Percentiles rank a stretch among this genome's conserved stretches.
Evolutionary conservation across 805 yeast genomes (phyloP).

Genomic region (Myxozyma neotropica): DNA sequence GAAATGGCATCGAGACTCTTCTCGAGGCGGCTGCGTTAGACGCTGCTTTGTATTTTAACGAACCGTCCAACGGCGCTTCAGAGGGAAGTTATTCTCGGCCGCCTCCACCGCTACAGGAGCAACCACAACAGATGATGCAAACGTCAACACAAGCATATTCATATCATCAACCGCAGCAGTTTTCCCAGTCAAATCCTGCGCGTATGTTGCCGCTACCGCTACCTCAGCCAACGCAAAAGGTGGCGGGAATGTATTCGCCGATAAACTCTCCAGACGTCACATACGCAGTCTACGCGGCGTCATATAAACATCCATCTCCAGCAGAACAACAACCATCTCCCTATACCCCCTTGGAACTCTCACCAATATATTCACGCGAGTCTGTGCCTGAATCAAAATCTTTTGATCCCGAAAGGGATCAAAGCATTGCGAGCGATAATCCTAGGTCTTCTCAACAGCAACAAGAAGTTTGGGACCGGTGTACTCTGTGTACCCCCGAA

Average conservation of each 20-base stretch:
- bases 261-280: slow-evolving; percentile 25
- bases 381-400: neutral
- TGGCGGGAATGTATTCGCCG: slow-evolving; percentile 17
- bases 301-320: slow-evolving; percentile 2
- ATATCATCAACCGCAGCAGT: neutral
- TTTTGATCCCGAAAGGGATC: neutral
- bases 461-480: slow-evolving; percentile 34
- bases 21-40: slow-evolving; percentile 35
- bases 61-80: neutral
- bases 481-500: slow-evolving; percentile 30
- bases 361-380: neutral
- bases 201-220: neutral
- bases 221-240: neutral
- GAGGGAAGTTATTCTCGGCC: neutral
- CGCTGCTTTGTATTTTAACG: slow-evolving; percentile 23
- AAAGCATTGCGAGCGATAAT: neutral
- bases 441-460: neutral
- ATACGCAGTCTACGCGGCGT: slow-evolving; percentile 6
- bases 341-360: slow-evolving; percentile 22
- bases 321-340: slow-evolving; percentile 26
- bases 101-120: neutral
- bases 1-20: slow-evolving; percentile 33
- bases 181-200: neutral
- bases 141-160: neutral
- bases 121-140: neutral